Conservation (phyloP, 352 stramenopile genomes). For the Pilasporangium apinafurcum region DNA sequence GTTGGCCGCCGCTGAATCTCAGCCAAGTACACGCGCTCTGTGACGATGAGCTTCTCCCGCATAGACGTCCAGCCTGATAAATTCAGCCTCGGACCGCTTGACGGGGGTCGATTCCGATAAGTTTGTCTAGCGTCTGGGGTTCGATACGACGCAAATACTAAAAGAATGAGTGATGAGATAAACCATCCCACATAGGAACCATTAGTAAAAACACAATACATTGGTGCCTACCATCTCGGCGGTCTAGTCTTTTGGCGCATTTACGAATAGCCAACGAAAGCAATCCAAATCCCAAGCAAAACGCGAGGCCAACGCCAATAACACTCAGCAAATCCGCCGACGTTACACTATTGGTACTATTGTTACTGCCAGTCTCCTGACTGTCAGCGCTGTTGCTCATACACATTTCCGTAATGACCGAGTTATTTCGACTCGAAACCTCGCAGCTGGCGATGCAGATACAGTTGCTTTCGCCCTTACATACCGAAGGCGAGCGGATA, state of each 20-base stretch:
- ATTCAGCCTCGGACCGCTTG: constrained; percentile 25
- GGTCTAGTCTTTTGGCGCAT: too few species aligned
- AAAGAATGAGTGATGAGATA: background rate
- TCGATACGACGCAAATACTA: too few species aligned
- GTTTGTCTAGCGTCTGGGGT: too few species aligned
- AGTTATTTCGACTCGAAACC: constrained; percentile 11
- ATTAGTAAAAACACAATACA: constrained; percentile 5
- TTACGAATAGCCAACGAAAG: too few species aligned
- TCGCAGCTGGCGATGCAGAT: constrained; percentile 38
- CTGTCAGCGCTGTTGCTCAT: background rate
- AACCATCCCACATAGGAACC: constrained; percentile 2
- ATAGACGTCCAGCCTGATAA: constrained; percentile 47
- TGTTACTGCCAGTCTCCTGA: background rate
- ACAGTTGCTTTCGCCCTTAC: constrained; percentile 25
- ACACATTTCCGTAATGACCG: constrained; percentile 19
- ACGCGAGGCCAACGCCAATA: constrained; percentile 1
- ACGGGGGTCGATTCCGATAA: too few species aligned
- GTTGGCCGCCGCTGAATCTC: too few species aligned
- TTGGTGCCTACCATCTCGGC: too few species aligned
- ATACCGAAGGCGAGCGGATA: constrained; percentile 15
- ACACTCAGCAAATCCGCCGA: background rate
- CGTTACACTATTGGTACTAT: too few species aligned
- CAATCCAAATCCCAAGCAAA: too few species aligned
- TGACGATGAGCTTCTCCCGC: constrained; percentile 50
- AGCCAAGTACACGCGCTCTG: too few species aligned